These are phyloP conservation scores for Linderina pennispora DNA, from an alignment of 192 early-diverging fungal genomes.

Conservation along the genomic window DNA sequence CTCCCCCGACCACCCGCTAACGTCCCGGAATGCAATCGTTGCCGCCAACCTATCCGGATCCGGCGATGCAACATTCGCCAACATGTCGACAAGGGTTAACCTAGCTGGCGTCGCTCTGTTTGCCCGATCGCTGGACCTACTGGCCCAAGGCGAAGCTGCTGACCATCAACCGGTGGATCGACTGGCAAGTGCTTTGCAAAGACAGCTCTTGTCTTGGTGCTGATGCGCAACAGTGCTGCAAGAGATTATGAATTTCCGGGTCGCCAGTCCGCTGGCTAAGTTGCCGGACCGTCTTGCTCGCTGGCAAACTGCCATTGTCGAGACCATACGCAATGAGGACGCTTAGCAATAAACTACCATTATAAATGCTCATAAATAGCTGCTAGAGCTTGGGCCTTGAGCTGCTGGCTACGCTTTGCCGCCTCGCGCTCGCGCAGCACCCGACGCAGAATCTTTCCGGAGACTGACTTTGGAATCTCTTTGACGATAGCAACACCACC, in stretches of 20 bases:
- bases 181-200: conserved; percentile 8
- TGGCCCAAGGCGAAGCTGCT: conserved; percentile 18
- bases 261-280: conserved; percentile 1
- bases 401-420: no score
- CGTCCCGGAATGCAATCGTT: conserved; percentile 1
- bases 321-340: neutral
- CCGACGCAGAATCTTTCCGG: no score
- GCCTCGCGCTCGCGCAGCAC: no score
- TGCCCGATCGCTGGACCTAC: conserved; percentile 8
- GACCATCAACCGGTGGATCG: conserved; percentile 20
- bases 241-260: conserved; percentile 9
- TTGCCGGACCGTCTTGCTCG: conserved; percentile 5
- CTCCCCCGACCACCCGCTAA: neutral
- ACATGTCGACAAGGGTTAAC: conserved; percentile 6
- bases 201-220: conserved; percentile 8
- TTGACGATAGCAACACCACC: no score
- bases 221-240: conserved; percentile 4
- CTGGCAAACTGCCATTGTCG: conserved; percentile 13
- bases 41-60: conserved; percentile 7
- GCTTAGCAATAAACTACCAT: no score
- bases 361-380: no score
- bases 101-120: conserved; percentile 5
- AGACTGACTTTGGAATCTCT: no score
- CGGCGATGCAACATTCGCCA: conserved; percentile 4
- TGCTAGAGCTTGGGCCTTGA: no score